Evolutionary conservation across 2,329 filamentous ascomycete genomes (phyloP), one percentile per base, ranked within the genome.

Genomic region (Neocucurbitaria cava): DNA sequence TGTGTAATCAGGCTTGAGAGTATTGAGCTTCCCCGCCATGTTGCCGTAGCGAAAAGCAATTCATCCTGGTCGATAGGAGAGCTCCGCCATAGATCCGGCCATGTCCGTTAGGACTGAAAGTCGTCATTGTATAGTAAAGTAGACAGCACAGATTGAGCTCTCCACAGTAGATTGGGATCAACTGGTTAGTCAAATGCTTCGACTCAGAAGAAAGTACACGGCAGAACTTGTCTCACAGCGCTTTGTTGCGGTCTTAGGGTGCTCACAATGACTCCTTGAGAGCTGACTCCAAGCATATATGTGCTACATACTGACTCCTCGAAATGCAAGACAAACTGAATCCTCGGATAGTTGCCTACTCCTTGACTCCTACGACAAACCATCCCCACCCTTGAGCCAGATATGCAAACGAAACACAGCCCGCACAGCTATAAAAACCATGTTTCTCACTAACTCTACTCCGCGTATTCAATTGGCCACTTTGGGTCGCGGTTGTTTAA

Each of bases 51-150:
- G 31, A 46, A 46, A 39, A 52, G 42, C 23, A 52, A 52, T 30
- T 33, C 35, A 46, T 24, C 23, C 15, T 36, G 23, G 26, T 40
- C 44, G 28, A 53, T 53, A 48, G 50, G 44, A 53, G 31, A 21
- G 43, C 23, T 6, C 50, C 50, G 44, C 31, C 10, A 40, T 20
- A 35, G 23, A 20, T 33, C 47, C 45, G 45, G 39, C 8, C 23
- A 39, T 31, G 33, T 18, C 50, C 45, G 50, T 33, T 3, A 2
- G 21, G 8, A 24, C 20, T 26, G 9, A 20, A 40, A 39, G 18
- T 13, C 18, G 20, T 8, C 20, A 7, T 15, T 23, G 6, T 15
- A 23, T 21, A 24, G 20, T 13, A 40, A 11, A 39, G 11, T 18
- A 40, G 21, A 11, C 13, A 9, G 20, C 24, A 26, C 9, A 26